Base-by-base conservation (phyloP, 805 yeast species). In the Metschnikowia gelsemii region DNA sequence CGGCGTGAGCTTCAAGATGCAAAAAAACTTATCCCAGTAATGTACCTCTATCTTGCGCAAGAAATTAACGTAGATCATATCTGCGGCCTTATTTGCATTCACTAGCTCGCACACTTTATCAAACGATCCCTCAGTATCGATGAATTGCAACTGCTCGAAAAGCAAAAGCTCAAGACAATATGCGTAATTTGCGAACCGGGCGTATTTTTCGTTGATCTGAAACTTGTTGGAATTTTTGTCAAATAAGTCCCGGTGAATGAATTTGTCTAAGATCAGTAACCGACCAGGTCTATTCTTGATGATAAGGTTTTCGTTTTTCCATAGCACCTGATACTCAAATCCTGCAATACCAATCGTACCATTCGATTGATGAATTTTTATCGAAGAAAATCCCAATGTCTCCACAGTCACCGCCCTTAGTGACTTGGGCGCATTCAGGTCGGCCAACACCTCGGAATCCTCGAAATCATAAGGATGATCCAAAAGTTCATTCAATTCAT, bases 1-100 rank as follows among this genome's bases (percentile, higher is more conserved):
- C 2, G 82, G 82, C 0, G 72, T 65, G 24, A 66, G 63, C 3
- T 63, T 54, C 18, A 73, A 55, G 18, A 66, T 60, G 3, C 56
- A 48, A 51, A 78, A 78, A 42, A 76, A 76, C n/a, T 55, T 57
- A 4, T 59, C 38, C 85, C 85, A 79, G 53, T 74, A 75, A 29
- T 65, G 69, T 35, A 73, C 68, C 51, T 79, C 85, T 12, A 78
- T 79, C 46, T 79, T 79, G 23, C 85, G 61, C 24, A 82, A 74
- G 50, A 83, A 78, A 45, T 73, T 76, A 33, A 77, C 64, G 40
- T 69, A 71, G n/a, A 78, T 68, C 4, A 55, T 54, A 39, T 62
- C 65, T 4, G 58, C 49, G 9, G 46, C 38, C 7, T 40, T 40
- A 14, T 41, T 43, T 16, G 26, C 32, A 25, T 54, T 45, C 3